Evolutionary conservation across 1,284 basidiomycete species (phyloP), one percentile per base, ranked within the genome.

Genomic region (Ustilago loliicola): DNA sequence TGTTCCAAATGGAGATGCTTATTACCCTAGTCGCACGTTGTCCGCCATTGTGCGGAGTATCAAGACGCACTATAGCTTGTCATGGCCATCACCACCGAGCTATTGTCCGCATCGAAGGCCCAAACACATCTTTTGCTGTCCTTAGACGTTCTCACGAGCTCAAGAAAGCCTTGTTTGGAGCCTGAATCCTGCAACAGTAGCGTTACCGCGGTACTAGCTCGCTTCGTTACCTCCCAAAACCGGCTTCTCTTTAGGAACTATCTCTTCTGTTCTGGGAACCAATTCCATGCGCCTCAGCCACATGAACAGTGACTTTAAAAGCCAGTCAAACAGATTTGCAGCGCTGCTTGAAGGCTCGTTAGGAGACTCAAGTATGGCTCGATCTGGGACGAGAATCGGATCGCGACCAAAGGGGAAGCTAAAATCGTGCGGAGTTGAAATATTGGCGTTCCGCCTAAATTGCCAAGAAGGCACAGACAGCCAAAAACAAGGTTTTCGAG

Each of bases 371-470:
- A 23, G 57, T 17, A 50, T 5, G 30, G 17, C 17, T 50, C 45
- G 57, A 59, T 59, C 57, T 50, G 57, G 45, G 57, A 50, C 25
- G 47, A 10, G 9, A 6, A 59, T 59, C 57, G 57, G 23, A 60
- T 51, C 45, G 38, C 38, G 15, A 17, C 38, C 15, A 36, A n/a
- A n/a, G n/a, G n/a, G n/a, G n/a, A n/a, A 7, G 17, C 11, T 21
- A n/a, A 9, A 9, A 17, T 45, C 21, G n/a, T 23, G 42, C 42
- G n/a, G 42, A 45, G 42, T 45, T 45, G 42, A 19, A 45, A 45
- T 21, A n/a, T 21, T 45, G n/a, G 19, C 21, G 19, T 45, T 45
- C 42, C 42, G n/a, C 19, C n/a, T 21, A 9, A 45, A 45, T 45
- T 21, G 42, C 42, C 42, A 45, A 45, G 42, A 45, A 45, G 21